Conservation (phyloP, 768 basidiomycete genomes). For the Coprinellus aureogranulatus region DNA sequence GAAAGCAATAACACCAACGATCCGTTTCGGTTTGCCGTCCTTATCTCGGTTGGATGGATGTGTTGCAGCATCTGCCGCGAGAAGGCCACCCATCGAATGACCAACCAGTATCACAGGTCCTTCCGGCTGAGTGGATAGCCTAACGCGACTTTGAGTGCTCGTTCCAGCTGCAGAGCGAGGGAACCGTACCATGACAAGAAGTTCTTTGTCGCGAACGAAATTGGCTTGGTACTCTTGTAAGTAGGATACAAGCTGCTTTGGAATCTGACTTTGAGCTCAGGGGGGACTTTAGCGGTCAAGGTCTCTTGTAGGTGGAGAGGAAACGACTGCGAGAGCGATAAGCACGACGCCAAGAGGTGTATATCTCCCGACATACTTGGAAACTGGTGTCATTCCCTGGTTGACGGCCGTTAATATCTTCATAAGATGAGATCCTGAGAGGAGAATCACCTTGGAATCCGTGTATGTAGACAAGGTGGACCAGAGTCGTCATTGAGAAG, state of each 20-base stretch:
- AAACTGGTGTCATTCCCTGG: conserved; percentile 62
- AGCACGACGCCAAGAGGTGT: background rate
- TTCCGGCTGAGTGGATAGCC: conserved; percentile 53
- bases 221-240: conserved; percentile 56
- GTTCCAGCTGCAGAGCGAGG: background rate
- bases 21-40: conserved; percentile 37
- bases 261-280: conserved; percentile 35
- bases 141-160: conserved; percentile 17
- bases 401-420: too few species aligned
- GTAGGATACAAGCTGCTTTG: conserved; percentile 56
- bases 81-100: conserved; percentile 62
- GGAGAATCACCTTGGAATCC: conserved; percentile 64
- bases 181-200: conserved; percentile 50
- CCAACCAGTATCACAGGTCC: conserved; percentile 55
- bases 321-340: conserved; percentile 39
- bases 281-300: conserved; percentile 34
- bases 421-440: too few species aligned
- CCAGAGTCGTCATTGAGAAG: conserved; percentile 19
- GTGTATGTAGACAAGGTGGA: conserved; percentile 58
- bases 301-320: conserved; percentile 51
- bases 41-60: conserved; percentile 34
- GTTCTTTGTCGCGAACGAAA: conserved; percentile 48
- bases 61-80: conserved; percentile 56
- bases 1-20: conserved; percentile 55
- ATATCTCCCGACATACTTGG: conserved; percentile 35